Conservation (phyloP, 2,329 filamentous ascomycete species). For the Fusarium phyllophilum region DNA sequence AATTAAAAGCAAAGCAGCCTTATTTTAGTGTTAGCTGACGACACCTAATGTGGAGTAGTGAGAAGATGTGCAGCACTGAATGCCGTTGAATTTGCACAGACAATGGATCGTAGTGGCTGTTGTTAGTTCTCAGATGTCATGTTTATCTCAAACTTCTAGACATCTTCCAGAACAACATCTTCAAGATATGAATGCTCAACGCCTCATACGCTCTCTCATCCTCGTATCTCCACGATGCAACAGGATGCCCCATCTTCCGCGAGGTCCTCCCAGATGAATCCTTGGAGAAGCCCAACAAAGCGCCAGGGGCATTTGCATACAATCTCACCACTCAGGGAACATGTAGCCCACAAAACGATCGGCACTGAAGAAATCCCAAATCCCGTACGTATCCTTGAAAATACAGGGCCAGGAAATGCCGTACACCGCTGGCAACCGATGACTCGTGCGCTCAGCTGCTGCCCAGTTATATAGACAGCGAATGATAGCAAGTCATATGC, state of each 20-base stretch:
- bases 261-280: neutral
- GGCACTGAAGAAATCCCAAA: conserved; percentile 5
- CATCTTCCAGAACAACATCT: neutral
- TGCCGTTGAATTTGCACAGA: conserved; percentile 1
- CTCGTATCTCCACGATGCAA: neutral
- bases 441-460: conserved; percentile 2
- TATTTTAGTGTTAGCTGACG: neutral
- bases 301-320: neutral
- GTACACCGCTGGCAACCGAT: neutral
- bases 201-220: fast-evolving
- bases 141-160: fast-evolving
- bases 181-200: fast-evolving
- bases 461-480: neutral
- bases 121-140: neutral
- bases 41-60: neutral
- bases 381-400: conserved; percentile 1
- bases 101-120: neutral
- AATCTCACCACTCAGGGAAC: conserved; percentile 1
- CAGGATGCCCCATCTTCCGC: conserved; percentile 1
- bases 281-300: conserved; percentile 4
- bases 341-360: neutral
- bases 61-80: neutral
- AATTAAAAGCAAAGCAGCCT: neutral
- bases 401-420: neutral
- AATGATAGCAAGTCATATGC: neutral